A percentile compares a stretch with the other conserved stretches of the same genome.
Evolutionary conservation across 2,329 filamentous ascomycete species (phyloP).

Genomic region (Chaetomiaceae sp.): DNA sequence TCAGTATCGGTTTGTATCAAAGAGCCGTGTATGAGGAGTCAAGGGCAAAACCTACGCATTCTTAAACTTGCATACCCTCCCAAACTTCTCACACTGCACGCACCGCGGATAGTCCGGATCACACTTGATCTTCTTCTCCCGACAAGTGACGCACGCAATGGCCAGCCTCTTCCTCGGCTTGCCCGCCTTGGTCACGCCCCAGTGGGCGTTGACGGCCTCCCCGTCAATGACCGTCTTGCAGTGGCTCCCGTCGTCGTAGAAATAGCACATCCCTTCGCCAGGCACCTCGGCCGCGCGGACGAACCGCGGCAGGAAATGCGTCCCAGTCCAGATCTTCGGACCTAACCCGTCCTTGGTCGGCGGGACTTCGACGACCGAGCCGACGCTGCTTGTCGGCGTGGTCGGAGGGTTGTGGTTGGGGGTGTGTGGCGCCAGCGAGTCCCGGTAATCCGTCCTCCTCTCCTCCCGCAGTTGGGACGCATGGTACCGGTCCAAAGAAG

Average conservation of each 20-base stretch:
- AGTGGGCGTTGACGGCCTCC: slow-evolving; percentile 81
- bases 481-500: slow-evolving; percentile 33
- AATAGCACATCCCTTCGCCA: slow-evolving; percentile 76
- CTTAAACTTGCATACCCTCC: slow-evolving; percentile 77
- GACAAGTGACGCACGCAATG: slow-evolving; percentile 87
- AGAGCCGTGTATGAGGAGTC: too few species aligned
- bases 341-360: slow-evolving; percentile 57
- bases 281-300: slow-evolving; percentile 62
- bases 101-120: slow-evolving; percentile 85
- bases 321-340: slow-evolving; percentile 66
- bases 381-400: slow-evolving; percentile 30
- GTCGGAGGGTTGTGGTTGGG: slow-evolving; percentile 28
- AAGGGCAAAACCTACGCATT: slow-evolving; percentile 64
- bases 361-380: slow-evolving; percentile 42
- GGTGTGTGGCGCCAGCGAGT: slow-evolving; percentile 27
- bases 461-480: slow-evolving; percentile 33
- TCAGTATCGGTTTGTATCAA: too few species aligned
- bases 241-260: slow-evolving; percentile 80
- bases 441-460: slow-evolving; percentile 26
- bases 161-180: slow-evolving; percentile 88
- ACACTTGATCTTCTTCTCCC: slow-evolving; percentile 97
- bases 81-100: slow-evolving; percentile 88
- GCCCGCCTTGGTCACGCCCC: slow-evolving; percentile 91
- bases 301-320: slow-evolving; percentile 63
- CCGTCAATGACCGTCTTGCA: slow-evolving; percentile 83